A percentile compares a stretch with the other conserved stretches of the same genome.
These are phyloP conservation scores for Phytophthora rubi DNA, from an alignment of 352 stramenopile genomes.

Conservation along the genomic window DNA sequence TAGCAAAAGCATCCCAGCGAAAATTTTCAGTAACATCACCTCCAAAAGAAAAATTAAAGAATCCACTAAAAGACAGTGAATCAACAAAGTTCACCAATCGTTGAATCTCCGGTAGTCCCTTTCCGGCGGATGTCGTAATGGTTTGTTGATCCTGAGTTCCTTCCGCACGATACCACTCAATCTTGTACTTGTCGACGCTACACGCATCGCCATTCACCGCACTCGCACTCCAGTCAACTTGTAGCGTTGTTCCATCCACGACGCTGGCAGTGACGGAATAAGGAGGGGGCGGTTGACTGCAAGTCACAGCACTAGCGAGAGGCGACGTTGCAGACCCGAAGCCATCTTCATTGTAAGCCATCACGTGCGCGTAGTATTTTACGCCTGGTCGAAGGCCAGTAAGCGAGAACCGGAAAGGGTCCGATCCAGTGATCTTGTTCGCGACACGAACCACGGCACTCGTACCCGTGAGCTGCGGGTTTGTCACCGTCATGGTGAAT, in stretches of 20 bases:
- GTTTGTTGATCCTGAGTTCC: constrained; percentile 69
- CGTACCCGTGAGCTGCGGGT: constrained; percentile 67
- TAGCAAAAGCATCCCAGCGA: constrained; percentile 77
- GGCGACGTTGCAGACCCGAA: constrained; percentile 57
- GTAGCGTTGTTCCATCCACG: constrained; percentile 60
- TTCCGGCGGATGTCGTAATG: constrained; percentile 75
- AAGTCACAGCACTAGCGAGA: constrained; percentile 59
- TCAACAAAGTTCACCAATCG: constrained; percentile 61
- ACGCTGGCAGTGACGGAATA: constrained; percentile 54
- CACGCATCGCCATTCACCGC: constrained; percentile 37
- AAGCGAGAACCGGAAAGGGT: constrained; percentile 83
- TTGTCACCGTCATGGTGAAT: constrained; percentile 71
- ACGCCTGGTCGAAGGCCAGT: constrained; percentile 56
- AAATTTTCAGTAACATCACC: constrained; percentile 76
- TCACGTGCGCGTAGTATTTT: constrained; percentile 81
- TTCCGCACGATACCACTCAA: constrained; percentile 79
- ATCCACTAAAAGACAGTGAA: constrained; percentile 61
- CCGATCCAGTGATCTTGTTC: constrained; percentile 91
- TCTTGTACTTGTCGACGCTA: constrained; percentile 67
- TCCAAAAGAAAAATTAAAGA: constrained; percentile 72
- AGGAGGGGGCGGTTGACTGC: constrained; percentile 55
- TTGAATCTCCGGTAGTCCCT: constrained; percentile 78
- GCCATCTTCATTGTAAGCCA: constrained; percentile 76
- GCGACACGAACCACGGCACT: constrained; percentile 65
- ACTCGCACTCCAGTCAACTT: constrained; percentile 56